A percentile compares a stretch with the other conserved stretches of the same genome.
phyloP scores from a whole-genome alignment of 495 filamentous ascomycete species.

The Bryoglossum gracile region DNA sequence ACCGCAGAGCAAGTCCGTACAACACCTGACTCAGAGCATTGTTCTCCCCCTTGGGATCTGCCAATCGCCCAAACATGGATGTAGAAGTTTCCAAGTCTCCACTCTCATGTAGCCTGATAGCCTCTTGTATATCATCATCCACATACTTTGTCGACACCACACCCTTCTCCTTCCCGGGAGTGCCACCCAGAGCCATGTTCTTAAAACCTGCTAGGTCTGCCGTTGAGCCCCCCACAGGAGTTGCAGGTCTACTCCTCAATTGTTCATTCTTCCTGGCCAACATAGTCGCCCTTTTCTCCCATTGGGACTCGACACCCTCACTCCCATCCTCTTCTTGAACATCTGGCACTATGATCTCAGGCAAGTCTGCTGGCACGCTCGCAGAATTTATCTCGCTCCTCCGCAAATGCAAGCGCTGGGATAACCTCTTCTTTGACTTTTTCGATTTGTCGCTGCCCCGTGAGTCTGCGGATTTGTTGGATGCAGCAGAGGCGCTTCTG shows the following conservation, averaged over 20 bases:
- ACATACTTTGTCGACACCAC: conserved; percentile 40
- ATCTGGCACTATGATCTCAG: conserved; percentile 50
- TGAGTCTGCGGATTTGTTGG: conserved; percentile 32
- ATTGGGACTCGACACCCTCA: conserved; percentile 45
- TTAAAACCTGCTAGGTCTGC: conserved; percentile 16
- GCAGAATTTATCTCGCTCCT: conserved; percentile 51
- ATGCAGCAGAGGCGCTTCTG: conserved; percentile 33
- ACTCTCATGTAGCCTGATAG: conserved; percentile 87
- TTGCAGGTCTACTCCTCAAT: conserved; percentile 18
- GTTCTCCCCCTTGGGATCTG: conserved; percentile 76
- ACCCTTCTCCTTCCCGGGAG: conserved; percentile 7
- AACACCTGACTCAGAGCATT: conserved; percentile 94
- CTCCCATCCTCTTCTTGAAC: conserved; percentile 39
- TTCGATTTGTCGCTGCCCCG: conserved; percentile 27
- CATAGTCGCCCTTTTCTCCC: conserved; percentile 87
- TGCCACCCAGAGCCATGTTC: conserved; percentile 9
- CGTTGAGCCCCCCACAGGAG: conserved; percentile 6
- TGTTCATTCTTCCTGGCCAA: conserved; percentile 60
- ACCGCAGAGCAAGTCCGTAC: conserved; percentile 91
- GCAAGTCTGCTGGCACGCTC: conserved; percentile 72
- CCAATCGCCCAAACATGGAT: conserved; percentile 76
- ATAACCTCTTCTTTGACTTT: conserved; percentile 42
- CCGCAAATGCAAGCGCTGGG: conserved; percentile 62
- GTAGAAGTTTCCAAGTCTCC: conserved; percentile 74
- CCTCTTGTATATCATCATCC: conserved; percentile 85